These are phyloP conservation scores for Paramecium sexaurelia DNA, from an alignment of 73 alveolate genomes.

Conservation along the genomic window DNA sequence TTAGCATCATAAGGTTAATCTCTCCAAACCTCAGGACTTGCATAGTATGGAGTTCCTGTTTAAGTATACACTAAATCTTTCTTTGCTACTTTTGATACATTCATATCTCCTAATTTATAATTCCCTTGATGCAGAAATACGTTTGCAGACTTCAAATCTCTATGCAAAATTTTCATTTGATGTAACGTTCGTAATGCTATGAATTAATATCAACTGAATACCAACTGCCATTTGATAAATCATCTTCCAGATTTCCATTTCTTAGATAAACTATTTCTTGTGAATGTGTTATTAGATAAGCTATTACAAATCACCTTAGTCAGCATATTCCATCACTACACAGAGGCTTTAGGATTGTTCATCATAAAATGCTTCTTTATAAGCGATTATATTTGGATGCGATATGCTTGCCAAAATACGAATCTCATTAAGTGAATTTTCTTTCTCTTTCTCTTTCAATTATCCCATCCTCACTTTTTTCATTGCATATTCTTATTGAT, in stretches of 20 bases:
- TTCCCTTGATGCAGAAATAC: constrained; percentile 76
- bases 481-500: constrained; percentile 74
- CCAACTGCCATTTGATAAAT: constrained; percentile 74
- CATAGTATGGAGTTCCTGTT: constrained; percentile 98
- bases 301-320: constrained; percentile 74
- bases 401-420: constrained; percentile 77
- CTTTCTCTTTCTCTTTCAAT: constrained; percentile 72
- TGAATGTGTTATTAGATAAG: constrained; percentile 72
- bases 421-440: constrained; percentile 84
- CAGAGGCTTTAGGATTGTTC: constrained; percentile 66
- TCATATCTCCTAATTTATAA: constrained; percentile 88
- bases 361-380: constrained; percentile 77
- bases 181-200: constrained; percentile 73
- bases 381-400: constrained; percentile 71
- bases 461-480: constrained; percentile 73
- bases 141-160: constrained; percentile 84
- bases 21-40: constrained; percentile 90
- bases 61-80: constrained; percentile 86
- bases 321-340: constrained; percentile 81
- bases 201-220: not conserved
- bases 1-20: constrained; percentile 88
- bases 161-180: constrained; percentile 66
- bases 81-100: constrained; percentile 85
- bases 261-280: constrained; percentile 68
- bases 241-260: constrained; percentile 79